Evolutionary conservation across 176 grass and related monocot genomes (phyloP).

Genomic region (Chloris gayana): DNA sequence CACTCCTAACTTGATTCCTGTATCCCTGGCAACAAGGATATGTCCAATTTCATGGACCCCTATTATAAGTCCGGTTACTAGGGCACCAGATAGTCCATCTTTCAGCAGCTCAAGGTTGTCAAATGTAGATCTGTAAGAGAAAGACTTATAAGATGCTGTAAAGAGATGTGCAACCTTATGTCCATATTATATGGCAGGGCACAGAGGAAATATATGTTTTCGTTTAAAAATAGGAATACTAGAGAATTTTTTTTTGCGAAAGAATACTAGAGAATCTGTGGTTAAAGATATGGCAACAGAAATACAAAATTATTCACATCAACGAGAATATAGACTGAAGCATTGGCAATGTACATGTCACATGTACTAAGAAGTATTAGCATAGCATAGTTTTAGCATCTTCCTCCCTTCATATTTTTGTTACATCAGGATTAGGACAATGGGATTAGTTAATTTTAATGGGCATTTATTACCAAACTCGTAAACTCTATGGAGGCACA

Average conservation of each 20-base stretch:
- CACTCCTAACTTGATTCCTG: slow-evolving; percentile 87
- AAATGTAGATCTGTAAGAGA: slow-evolving; percentile 80
- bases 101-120: slow-evolving; percentile 90
- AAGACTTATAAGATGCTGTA: slow-evolving; percentile 23
- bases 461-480: background rate
- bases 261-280: background rate
- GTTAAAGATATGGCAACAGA: background rate
- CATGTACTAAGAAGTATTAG: slow-evolving; percentile 12
- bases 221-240: background rate
- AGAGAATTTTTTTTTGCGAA: no score
- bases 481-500: background rate
- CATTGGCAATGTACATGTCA: background rate
- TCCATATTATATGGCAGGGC: background rate
- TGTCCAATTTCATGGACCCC: slow-evolving; percentile 91
- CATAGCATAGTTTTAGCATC: slow-evolving; percentile 19
- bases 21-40: slow-evolving; percentile 76
- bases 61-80: slow-evolving; percentile 79
- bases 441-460: background rate
- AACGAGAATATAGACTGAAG: slow-evolving; percentile 2
- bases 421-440: background rate
- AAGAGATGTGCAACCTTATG: background rate
- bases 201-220: slow-evolving; percentile 2
- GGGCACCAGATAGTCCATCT: slow-evolving; percentile 77
- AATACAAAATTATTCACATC: slow-evolving; percentile 21
- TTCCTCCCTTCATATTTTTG: background rate